A percentile compares a stretch with the other conserved stretches of the same genome.
Conservation (phyloP, 495 filamentous ascomycete species). For the Geoglossum glabrum region DNA sequence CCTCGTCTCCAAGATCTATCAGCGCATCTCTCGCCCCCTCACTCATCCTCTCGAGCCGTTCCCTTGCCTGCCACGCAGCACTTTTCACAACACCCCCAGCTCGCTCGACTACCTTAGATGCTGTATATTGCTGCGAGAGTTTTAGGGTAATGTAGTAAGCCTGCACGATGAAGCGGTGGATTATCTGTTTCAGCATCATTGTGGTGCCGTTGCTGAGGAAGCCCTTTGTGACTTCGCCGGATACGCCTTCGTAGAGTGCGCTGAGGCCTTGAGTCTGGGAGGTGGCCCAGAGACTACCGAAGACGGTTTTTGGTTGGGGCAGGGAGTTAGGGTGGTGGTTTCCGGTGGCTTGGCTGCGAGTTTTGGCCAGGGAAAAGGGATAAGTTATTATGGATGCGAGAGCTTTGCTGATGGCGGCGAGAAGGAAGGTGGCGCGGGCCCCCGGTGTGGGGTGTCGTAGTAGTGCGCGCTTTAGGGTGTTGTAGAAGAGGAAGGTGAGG, state of each 20-base stretch:
- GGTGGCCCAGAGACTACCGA: not conserved
- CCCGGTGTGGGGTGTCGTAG: conserved; percentile 31
- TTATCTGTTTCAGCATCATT: conserved; percentile 71
- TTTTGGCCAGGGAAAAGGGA: conserved; percentile 68
- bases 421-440: conserved; percentile 36
- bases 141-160: conserved; percentile 33
- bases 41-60: not conserved
- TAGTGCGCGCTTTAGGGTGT: conserved; percentile 38
- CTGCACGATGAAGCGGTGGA: conserved; percentile 55
- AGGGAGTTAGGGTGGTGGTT: not conserved
- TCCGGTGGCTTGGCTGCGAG: conserved; percentile 36
- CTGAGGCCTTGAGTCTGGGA: conserved; percentile 12
- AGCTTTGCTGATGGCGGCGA: conserved; percentile 68
- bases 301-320: not conserved
- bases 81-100: not conserved
- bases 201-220: conserved; percentile 77
- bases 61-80: not conserved
- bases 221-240: conserved; percentile 58
- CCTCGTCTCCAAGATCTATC: conserved; percentile 25
- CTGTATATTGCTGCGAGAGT: not conserved
- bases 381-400: conserved; percentile 65
- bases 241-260: conserved; percentile 59
- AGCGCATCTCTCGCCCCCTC: not conserved
- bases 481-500: conserved; percentile 70
- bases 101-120: not conserved